Base-by-base conservation (phyloP, 1,284 basidiomycete genomes). In the Ceratorhiza oryzae-sativae region DNA sequence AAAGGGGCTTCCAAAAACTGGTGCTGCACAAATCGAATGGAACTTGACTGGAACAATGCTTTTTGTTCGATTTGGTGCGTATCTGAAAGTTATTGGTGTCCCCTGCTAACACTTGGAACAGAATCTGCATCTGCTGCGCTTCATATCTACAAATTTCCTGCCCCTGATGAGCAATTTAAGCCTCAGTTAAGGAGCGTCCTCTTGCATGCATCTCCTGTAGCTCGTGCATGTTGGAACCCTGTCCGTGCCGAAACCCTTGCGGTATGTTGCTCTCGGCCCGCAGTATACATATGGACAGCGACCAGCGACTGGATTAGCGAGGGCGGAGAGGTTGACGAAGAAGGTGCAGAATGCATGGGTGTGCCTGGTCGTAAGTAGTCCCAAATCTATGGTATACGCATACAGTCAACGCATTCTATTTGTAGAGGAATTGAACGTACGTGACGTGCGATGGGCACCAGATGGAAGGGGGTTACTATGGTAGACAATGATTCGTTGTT, bases 321-420 rank as follows among this genome's bases (percentile, higher is more conserved):
- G 13, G 51, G 62, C 12, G 62, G 62, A 10, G 85, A 83, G 1
- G 80, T 80, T 9, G 83, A 83, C 73, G 87, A 88, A 76, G 92
- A 92, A 76, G 88, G 92, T 79, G 91, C 91, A 0, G 91, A 93
- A 79, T 93, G 91, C 76, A 86, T 93, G 39, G 91, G 90, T 10
- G 86, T 93, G 2, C 91, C 91, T 67, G 86, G 90, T 41, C 86
- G 91, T 92, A 78, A 81, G 89, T 83, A 5, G n/a, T 9, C 1
- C 48, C 45, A 53, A 61, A 60, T 30, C 41, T 9, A 18, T 53
- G 60, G 13, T 15, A 45, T 45, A 18, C 42, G 9, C 42, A 36
- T 27, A 13, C 42, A 23, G 20, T 53, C 68, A 55, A 73, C 58
- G 55, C 59, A 23, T 53, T 23, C 42, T 8, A 73, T 36, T 25